Evolutionary conservation across 129 eudicot species (phyloP).

Genomic region (Tanacetum coccineum): DNA sequence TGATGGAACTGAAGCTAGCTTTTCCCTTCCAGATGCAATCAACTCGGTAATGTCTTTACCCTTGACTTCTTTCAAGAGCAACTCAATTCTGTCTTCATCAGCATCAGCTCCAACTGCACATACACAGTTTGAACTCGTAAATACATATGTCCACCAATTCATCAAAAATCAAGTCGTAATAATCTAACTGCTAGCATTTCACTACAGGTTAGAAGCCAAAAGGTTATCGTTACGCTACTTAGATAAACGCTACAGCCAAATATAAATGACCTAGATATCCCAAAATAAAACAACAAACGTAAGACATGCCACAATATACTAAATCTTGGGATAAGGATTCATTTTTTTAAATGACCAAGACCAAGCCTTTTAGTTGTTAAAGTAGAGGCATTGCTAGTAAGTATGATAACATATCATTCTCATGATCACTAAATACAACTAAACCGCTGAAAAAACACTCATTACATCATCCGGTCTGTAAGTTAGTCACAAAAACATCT

Average conservation of each 20-base stretch:
- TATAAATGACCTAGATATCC: no score
- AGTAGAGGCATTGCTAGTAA: background rate
- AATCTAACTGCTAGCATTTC: background rate
- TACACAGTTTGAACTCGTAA: background rate
- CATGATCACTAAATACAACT: background rate
- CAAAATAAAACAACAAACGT: no score
- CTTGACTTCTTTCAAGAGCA: slow-evolving; percentile 49
- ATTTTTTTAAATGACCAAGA: no score
- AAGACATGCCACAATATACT: no score
- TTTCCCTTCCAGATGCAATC: slow-evolving; percentile 71
- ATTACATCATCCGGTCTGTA: background rate
- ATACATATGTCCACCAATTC: background rate
- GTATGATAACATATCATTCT: no score
- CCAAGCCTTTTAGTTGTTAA: no score
- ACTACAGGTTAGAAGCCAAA: no score
- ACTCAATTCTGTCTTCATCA: slow-evolving; percentile 53
- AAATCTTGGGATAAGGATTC: no score
- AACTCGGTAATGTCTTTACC: slow-evolving; percentile 59
- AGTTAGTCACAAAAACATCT: background rate
- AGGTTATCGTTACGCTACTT: background rate
- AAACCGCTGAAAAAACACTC: no score
- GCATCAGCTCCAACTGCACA: slow-evolving; percentile 75
- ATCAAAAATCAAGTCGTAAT: background rate
- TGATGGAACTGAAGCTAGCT: slow-evolving; percentile 64
- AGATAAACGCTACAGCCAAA: background rate